Percentiles rank a stretch among this genome's conserved stretches.
phyloP scores from a whole-genome alignment of 163 green algal species.

The Scenedesmus sp. region DNA sequence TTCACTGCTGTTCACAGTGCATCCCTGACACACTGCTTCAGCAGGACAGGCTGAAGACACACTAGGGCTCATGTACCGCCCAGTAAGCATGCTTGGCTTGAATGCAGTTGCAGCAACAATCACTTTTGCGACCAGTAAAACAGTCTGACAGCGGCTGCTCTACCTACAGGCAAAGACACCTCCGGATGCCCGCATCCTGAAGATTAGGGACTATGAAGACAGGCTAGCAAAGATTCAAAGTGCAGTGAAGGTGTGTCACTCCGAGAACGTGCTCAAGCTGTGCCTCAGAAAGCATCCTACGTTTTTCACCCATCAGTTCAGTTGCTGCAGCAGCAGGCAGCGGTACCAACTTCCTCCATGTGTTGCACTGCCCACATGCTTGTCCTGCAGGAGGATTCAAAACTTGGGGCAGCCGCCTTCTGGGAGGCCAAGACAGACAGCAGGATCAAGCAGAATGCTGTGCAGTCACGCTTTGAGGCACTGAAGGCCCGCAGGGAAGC shows the following conservation, averaged over 20 bases:
- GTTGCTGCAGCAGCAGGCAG: neutral
- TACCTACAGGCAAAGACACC: slow-evolving; percentile 46
- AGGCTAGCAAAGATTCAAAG: slow-evolving; percentile 61
- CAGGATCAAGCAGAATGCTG: slow-evolving; percentile 60
- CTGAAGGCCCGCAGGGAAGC: slow-evolving; percentile 59
- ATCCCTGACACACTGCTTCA: neutral
- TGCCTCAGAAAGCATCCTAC: neutral
- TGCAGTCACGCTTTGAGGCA: slow-evolving; percentile 62
- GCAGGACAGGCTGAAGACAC: neutral
- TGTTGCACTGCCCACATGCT: neutral
- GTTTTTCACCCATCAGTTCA: neutral
- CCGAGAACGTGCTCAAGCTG: neutral
- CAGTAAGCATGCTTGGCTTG: neutral
- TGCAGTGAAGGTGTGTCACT: slow-evolving; percentile 56
- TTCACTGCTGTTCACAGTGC: neutral
- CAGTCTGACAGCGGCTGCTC: neutral
- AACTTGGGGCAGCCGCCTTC: slow-evolving; percentile 56
- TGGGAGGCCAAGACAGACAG: slow-evolving; percentile 68
- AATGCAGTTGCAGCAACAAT: neutral
- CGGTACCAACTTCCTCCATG: too few relatives aligned
- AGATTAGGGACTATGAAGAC: slow-evolving; percentile 72
- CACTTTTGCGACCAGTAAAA: neutral
- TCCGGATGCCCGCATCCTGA: slow-evolving; percentile 66
- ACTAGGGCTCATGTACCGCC: neutral
- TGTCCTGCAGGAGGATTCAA: slow-evolving; percentile 56